phyloP scores from a whole-genome alignment of 352 stramenopile species.

The Pythium rhizo-oryzae region DNA sequence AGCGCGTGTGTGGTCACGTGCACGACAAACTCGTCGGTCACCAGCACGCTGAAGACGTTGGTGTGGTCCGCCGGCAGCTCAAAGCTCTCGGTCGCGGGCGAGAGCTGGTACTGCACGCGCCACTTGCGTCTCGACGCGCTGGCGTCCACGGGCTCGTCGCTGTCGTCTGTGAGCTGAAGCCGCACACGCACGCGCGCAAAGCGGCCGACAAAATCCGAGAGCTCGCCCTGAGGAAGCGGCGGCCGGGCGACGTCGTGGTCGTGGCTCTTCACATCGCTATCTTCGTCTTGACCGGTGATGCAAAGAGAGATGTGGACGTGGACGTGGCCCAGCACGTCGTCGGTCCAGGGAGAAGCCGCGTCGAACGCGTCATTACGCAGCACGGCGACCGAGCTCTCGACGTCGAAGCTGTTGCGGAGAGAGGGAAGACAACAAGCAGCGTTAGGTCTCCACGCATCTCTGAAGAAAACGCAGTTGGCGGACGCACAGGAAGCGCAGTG shows the following conservation, averaged over 20 bases:
- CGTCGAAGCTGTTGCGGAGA: slow-evolving; percentile 39
- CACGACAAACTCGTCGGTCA: slow-evolving; percentile 55
- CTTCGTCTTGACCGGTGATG: not conserved
- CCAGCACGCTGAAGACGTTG: slow-evolving; percentile 56
- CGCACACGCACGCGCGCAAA: slow-evolving; percentile 58
- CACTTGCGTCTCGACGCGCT: not conserved
- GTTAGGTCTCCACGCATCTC: not conserved
- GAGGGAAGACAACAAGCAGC: not conserved
- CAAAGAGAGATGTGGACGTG: slow-evolving; percentile 52
- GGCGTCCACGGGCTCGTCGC: not conserved
- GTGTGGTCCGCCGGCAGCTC: slow-evolving; percentile 54
- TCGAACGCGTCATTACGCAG: slow-evolving; percentile 6
- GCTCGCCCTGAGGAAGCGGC: slow-evolving; percentile 18
- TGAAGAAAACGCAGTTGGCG: not conserved
- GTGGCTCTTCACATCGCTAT: not conserved
- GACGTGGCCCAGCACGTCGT: slow-evolving; percentile 30
- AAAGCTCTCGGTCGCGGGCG: slow-evolving; percentile 53
- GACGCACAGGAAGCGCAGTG: slow-evolving; percentile 55
- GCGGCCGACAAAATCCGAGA: slow-evolving; percentile 44
- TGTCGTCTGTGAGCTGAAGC: slow-evolving; percentile 33
- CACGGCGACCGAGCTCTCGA: slow-evolving; percentile 46
- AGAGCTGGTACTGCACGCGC: slow-evolving; percentile 63
- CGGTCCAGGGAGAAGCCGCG: not conserved
- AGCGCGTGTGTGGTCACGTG: slow-evolving; percentile 39
- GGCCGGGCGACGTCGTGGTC: slow-evolving; percentile 11